Base-by-base conservation (phyloP, 2,329 filamentous ascomycete genomes). In the Penicillium corylophilum region DNA sequence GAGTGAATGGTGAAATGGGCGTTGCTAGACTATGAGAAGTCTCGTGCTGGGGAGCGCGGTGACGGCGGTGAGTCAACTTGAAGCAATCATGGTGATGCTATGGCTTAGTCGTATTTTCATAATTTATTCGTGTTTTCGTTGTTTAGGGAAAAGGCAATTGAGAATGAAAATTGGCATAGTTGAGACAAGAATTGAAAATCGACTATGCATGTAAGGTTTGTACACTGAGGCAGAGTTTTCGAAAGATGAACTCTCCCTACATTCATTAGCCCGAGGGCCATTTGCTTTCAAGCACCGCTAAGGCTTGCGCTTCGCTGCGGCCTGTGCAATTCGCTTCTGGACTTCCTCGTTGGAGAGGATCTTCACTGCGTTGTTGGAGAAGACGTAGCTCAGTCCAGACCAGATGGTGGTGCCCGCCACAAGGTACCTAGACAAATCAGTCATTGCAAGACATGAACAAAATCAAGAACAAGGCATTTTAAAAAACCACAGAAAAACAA, bases 381-480 rank as follows among this genome's bases (percentile, higher is more conserved):
- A 95, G 6, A 95, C 80, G 69, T 99, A 99, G 71, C 92, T 96
- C 13, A 92, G 79, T 7, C 94, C 94, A 56, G 91, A 96, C 89
- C 92, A 97, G 5, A 95, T 74, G 0, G 94, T 99, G 4, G 94
- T 99, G 0, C 80, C 82, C 0, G 91, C 92, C 2, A 99, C 93
- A 13, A 95, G 73, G 62, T 89, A 93, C 66, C 89, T 93, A 42
- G 69, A 58, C 2, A n/a, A 18, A 44, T 61, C 24, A 61, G 54
- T 33, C 13, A 41, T 16, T 9, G 4, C 5, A 15, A 6, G 23
- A 5, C 12, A 43, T 38, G 10, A 36, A 1, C 18, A 43, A 36
- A 4, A 20, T 18, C 22, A 10, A 15, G 29, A 44, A 15, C 35
- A 44, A 44, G 15, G 13, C 6, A 13, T 16, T 23, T 1, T n/a